Conservation (phyloP, 768 basidiomycete species). For the Leccinum subgranulosum region DNA sequence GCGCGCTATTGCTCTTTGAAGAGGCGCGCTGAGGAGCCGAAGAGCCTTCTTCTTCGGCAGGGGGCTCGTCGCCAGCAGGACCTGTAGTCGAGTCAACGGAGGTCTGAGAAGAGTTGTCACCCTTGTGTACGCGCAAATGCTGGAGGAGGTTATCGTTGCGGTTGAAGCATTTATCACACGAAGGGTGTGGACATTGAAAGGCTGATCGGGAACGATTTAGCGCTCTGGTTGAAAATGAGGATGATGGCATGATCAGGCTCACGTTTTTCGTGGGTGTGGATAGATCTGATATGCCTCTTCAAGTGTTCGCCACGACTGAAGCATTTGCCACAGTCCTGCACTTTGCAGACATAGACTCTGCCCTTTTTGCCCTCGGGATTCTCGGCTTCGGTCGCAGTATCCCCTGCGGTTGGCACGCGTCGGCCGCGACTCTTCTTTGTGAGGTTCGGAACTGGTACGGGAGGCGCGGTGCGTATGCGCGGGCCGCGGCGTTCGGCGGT, state of each 20-base stretch:
- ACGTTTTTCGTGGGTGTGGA: constrained; percentile 80
- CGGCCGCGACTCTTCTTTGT: constrained; percentile 81
- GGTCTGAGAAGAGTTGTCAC: constrained; percentile 34
- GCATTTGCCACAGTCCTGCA: constrained; percentile 68
- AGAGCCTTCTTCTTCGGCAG: constrained; percentile 18
- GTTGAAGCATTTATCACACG: constrained; percentile 73
- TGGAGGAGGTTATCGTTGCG: constrained; percentile 80
- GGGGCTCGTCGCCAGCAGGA: constrained; percentile 23
- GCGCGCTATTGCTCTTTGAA: constrained; percentile 19
- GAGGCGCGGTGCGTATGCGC: constrained; percentile 53
- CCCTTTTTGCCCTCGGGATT: constrained; percentile 30
- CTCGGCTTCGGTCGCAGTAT: constrained; percentile 24
- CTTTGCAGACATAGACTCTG: constrained; percentile 56
- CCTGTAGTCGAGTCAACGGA: constrained; percentile 29
- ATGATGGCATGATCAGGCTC: constrained; percentile 32
- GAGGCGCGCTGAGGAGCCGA: constrained; percentile 24
- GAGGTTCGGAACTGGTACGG: constrained; percentile 71
- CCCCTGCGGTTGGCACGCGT: constrained; percentile 58
- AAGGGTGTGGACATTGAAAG: constrained; percentile 63
- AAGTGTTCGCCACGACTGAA: constrained; percentile 75
- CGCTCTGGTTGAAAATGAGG: constrained; percentile 13
- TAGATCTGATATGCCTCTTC: constrained; percentile 70
- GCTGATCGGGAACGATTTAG: constrained; percentile 44
- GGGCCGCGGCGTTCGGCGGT: constrained; percentile 43
- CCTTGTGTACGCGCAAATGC: constrained; percentile 69